Base-by-base conservation (phyloP, 2,329 filamentous ascomycete species). In the Hypomyces perniciosus region DNA sequence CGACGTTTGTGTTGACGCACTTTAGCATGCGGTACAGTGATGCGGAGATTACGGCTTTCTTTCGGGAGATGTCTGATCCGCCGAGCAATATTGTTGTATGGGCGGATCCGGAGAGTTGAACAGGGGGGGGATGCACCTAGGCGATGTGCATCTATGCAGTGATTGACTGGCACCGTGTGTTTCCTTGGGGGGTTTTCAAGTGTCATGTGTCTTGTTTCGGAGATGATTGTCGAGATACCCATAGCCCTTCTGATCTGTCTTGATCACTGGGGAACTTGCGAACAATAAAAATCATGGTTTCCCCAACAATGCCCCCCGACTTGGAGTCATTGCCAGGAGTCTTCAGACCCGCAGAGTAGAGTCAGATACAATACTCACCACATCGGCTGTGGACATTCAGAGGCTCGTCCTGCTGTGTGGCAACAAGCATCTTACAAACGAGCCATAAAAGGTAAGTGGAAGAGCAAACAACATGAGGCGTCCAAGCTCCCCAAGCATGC, bases 21-120 rank as follows among this genome's bases (percentile, higher is more conserved):
- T 76, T 76, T 51, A 76, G 73, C 52, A 53, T 76, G 60, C 59
- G 74, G 30, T 76, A 76, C 51, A 66, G 52, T 3, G 71, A 75
- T 12, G 60, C 62, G 38, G 68, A 72, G 13, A 59, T 77, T 1
- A 58, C 64, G 35, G 44, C 51, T 2, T 76, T 76, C 51, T 77
- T 77, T 52, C 61, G 56, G 43, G 62, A 61, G n/a, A 54, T 74
- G 63, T 57, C 60, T 4, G 63, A 72, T 52, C 62, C 65, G 48
- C 72, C 70, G 4, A 12, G 29, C 6, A 76, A 77, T 55, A 70
- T 76, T 45, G 72, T 77, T 1, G 61, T 76, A 6, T 77, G 73
- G 74, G 66, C 72, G 1, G 73, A 76, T 54, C 68, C 68, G 46
- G 67, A 68, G 10, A 62, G 57, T 9, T 53, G 30, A 41, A 6